A percentile compares a stretch with the other conserved stretches of the same genome.
These are phyloP conservation scores for Leishmania lainsoni DNA, from an alignment of 208 protist genomes.

Conservation along the genomic window DNA sequence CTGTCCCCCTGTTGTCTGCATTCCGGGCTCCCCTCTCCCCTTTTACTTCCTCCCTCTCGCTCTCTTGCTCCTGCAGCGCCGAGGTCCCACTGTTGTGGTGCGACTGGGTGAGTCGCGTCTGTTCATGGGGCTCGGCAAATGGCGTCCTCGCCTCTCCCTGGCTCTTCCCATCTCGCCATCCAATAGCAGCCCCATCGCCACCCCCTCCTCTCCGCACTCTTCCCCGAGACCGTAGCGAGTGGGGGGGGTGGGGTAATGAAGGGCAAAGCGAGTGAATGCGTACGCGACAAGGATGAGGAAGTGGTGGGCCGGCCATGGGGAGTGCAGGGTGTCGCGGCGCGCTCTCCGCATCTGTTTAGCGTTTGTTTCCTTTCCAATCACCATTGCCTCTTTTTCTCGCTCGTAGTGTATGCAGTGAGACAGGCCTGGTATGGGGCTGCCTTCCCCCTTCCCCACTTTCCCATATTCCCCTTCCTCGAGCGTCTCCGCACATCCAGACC, in stretches of 20 bases:
- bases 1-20: neutral
- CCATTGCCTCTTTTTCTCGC: neutral
- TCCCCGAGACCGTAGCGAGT: neutral
- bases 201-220: neutral
- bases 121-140: neutral
- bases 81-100: too few species aligned
- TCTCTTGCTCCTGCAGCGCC: too few species aligned
- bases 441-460: too few species aligned
- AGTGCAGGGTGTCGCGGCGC: too few species aligned
- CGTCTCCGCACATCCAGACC: too few species aligned
- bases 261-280: neutral
- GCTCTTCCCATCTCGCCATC: neutral
- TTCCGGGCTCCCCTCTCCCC: neutral
- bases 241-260: neutral
- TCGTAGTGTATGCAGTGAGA: neutral
- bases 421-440: too few species aligned
- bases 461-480: too few species aligned
- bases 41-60: neutral
- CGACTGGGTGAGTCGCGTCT: neutral
- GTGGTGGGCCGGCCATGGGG: too few species aligned
- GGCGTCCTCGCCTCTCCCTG: neutral
- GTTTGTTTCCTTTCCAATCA: neutral
- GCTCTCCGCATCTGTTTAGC: neutral
- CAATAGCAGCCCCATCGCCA: neutral
- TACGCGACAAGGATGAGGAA: neutral